A percentile compares a stretch with the other conserved stretches of the same genome.
Evolutionary conservation across 2,329 filamentous ascomycete species (phyloP).

Genomic region (Zymoseptoria ardabiliae): DNA sequence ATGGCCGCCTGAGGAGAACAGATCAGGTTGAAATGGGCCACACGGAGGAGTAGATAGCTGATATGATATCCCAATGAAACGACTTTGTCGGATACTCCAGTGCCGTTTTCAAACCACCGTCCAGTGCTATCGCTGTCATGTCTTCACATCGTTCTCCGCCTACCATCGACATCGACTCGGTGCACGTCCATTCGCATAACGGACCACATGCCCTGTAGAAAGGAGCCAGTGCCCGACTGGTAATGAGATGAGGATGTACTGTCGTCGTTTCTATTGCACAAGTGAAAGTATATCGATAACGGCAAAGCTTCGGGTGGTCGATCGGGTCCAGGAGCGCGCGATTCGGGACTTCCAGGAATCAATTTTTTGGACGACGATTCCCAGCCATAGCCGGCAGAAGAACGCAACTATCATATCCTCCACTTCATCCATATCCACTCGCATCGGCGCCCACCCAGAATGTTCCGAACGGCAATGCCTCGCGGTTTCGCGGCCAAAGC

Average conservation of each 20-base stretch:
- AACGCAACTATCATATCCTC: not conserved
- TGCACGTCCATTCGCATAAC: too few species aligned
- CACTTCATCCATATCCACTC: not conserved
- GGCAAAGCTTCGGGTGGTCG: not conserved
- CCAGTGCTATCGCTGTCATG: not conserved
- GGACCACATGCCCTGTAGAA: too few species aligned
- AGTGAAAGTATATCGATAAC: not conserved
- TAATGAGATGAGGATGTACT: too few species aligned
- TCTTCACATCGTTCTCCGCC: too few species aligned
- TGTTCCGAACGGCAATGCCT: conserved; percentile 14
- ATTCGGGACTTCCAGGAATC: conserved; percentile 2
- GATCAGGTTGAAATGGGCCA: not conserved
- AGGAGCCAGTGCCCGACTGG: too few species aligned
- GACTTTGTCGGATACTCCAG: not conserved
- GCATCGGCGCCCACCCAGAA: conserved; percentile 1
- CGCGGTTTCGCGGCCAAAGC: conserved; percentile 8
- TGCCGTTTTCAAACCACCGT: not conserved
- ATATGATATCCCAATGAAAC: not conserved
- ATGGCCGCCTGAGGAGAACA: not conserved
- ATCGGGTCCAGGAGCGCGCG: not conserved
- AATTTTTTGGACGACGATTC: not conserved
- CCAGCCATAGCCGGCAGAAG: not conserved
- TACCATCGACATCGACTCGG: too few species aligned
- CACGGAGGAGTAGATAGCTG: not conserved
- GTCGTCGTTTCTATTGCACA: not conserved